These are phyloP conservation scores for Helotiales sp. DNA, from an alignment of 2,329 filamentous ascomycete genomes.

Conservation along the genomic window DNA sequence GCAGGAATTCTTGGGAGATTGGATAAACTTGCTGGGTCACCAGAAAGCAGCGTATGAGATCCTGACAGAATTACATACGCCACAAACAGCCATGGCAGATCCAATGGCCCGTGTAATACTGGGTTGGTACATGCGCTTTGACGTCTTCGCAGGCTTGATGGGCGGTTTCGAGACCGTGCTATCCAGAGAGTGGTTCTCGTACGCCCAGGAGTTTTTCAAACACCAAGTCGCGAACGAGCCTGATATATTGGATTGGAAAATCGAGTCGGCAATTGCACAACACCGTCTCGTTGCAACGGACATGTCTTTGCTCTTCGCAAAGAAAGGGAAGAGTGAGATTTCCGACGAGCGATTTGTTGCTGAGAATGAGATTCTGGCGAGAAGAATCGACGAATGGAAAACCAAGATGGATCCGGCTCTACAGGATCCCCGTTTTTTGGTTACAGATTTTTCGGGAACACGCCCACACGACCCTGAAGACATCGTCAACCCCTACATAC, in stretches of 20 bases:
- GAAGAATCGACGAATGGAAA: conserved; percentile 56
- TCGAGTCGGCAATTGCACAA: conserved; percentile 68
- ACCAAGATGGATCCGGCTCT: conserved; percentile 64
- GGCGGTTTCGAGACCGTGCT: conserved; percentile 77
- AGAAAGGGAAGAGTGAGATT: conserved; percentile 67
- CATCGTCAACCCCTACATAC: conserved; percentile 75
- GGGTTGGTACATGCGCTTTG: conserved; percentile 90
- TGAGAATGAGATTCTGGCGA: conserved; percentile 62
- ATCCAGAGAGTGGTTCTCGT: conserved; percentile 75
- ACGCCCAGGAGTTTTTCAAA: conserved; percentile 58
- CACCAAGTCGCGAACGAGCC: conserved; percentile 64
- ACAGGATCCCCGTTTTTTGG: conserved; percentile 63
- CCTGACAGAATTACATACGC: conserved; percentile 77
- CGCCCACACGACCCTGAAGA: conserved; percentile 61
- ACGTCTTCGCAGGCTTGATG: conserved; percentile 82
- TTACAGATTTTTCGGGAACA: conserved; percentile 65
- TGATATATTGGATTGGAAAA: conserved; percentile 65
- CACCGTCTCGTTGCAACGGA: conserved; percentile 78
- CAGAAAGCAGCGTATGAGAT: conserved; percentile 88
- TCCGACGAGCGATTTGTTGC: conserved; percentile 65
- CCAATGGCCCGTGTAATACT: conserved; percentile 75
- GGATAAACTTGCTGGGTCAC: conserved; percentile 91
- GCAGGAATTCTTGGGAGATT: conserved; percentile 93
- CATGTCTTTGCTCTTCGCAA: conserved; percentile 77
- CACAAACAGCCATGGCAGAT: conserved; percentile 73